A percentile compares a stretch with the other conserved stretches of the same genome.
Evolutionary conservation across 495 filamentous ascomycete genomes (phyloP).

Genomic region (Xylaria flabelliformis): DNA sequence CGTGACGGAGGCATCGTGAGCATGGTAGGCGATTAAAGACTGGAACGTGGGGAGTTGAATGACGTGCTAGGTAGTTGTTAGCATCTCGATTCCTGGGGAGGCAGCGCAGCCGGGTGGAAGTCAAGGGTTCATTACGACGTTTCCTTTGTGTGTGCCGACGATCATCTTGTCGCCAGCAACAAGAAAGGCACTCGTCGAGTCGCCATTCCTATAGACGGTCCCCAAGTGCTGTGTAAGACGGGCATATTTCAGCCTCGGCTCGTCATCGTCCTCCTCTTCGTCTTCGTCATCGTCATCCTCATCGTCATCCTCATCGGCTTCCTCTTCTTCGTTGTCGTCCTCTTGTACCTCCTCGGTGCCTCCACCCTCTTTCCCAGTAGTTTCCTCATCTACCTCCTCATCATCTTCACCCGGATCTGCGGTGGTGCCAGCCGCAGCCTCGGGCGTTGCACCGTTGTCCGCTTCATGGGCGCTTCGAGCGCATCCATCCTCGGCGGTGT

Average conservation of each 20-base stretch:
- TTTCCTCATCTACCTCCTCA: slow-evolving; percentile 22
- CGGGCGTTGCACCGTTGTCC: background rate
- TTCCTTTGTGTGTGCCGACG: slow-evolving; percentile 94
- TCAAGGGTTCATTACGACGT: slow-evolving; percentile 74
- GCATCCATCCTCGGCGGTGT: slow-evolving; percentile 6
- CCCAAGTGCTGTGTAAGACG: slow-evolving; percentile 80
- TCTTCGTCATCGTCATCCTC: slow-evolving; percentile 71
- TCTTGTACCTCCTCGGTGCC: slow-evolving; percentile 50
- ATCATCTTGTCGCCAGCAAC: slow-evolving; percentile 98
- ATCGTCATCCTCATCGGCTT: slow-evolving; percentile 67
- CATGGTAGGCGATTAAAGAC: slow-evolving; percentile 81
- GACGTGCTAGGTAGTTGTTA: slow-evolving; percentile 68
- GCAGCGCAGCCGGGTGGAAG: background rate
- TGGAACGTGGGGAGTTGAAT: slow-evolving; percentile 81
- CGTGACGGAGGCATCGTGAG: slow-evolving; percentile 89
- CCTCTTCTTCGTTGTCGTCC: slow-evolving; percentile 53
- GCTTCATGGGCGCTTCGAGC: background rate
- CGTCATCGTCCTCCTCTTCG: slow-evolving; percentile 92
- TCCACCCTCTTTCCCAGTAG: slow-evolving; percentile 46
- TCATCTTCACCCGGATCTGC: slow-evolving; percentile 20
- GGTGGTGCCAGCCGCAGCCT: background rate
- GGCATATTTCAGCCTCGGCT: slow-evolving; percentile 91
- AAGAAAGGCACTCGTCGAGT: slow-evolving; percentile 88
- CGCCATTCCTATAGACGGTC: slow-evolving; percentile 88
- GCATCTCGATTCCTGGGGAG: background rate